phyloP scores from a whole-genome alignment of 352 stramenopile genomes.

The Halophytophthora batemanensis region DNA sequence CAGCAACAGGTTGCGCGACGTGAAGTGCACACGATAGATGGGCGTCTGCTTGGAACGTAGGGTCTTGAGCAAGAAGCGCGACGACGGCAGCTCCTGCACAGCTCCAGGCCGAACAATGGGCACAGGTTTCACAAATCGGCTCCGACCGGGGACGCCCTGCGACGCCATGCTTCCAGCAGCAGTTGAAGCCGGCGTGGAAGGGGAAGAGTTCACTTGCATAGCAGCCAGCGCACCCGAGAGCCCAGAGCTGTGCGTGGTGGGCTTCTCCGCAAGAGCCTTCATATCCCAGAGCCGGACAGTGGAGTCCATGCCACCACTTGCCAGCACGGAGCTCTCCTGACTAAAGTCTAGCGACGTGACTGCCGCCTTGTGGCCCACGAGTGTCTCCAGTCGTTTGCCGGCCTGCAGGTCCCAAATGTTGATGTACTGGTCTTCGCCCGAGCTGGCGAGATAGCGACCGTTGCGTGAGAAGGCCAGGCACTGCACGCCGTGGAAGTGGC shows the following conservation, averaged over 20 bases:
- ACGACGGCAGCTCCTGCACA: slow-evolving; percentile 57
- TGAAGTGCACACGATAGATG: slow-evolving; percentile 82
- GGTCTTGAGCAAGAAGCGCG: slow-evolving; percentile 79
- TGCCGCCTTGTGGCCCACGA: slow-evolving; percentile 71
- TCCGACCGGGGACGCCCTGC: slow-evolving; percentile 20
- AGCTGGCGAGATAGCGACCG: slow-evolving; percentile 85
- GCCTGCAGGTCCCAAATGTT: slow-evolving; percentile 94
- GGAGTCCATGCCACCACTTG: slow-evolving; percentile 70
- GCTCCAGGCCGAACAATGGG: slow-evolving; percentile 52
- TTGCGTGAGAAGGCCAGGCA: slow-evolving; percentile 89
- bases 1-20: slow-evolving; percentile 76
- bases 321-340: slow-evolving; percentile 72
- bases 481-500: slow-evolving; percentile 87
- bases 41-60: slow-evolving; percentile 84
- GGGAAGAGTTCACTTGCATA: slow-evolving; percentile 28
- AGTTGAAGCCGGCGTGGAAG: slow-evolving; percentile 7
- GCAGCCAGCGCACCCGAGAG: slow-evolving; percentile 29
- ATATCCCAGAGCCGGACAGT: slow-evolving; percentile 86
- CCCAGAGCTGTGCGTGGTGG: slow-evolving; percentile 19
- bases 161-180: slow-evolving; percentile 1
- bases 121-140: slow-evolving; percentile 46
- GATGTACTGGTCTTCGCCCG: slow-evolving; percentile 87
- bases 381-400: slow-evolving; percentile 80
- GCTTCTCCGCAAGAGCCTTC: slow-evolving; percentile 65
- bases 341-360: slow-evolving; percentile 80